Conservation (phyloP, 2,329 filamentous ascomycete species). For the Colletotrichum sp. region DNA sequence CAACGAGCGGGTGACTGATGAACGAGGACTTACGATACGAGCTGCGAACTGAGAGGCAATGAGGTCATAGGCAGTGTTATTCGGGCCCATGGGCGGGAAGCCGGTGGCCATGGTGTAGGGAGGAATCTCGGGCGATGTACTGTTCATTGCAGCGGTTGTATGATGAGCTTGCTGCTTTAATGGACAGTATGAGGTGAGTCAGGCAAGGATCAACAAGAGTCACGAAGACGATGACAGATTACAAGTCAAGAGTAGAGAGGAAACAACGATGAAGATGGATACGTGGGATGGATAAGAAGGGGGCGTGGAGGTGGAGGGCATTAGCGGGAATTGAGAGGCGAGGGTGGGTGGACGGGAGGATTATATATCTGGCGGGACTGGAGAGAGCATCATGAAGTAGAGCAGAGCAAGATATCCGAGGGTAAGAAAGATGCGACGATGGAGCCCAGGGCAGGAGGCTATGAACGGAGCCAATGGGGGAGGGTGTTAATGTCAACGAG, state of each 20-base stretch:
- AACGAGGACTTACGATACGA: not conserved
- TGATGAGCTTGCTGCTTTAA: not conserved
- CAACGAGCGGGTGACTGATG: not conserved
- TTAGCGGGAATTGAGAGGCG: not conserved
- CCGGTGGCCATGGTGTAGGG: not conserved
- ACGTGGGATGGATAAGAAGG: not conserved
- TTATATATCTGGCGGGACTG: not conserved
- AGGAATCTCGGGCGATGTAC: not conserved
- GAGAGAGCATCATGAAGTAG: not conserved
- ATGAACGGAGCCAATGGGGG: not conserved
- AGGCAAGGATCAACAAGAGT: not conserved
- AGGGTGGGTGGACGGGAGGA: not conserved
- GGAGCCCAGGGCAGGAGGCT: not conserved
- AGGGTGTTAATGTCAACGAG: not conserved
- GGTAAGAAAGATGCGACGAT: not conserved
- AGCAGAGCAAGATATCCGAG: not conserved
- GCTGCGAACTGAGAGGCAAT: constrained; percentile 19
- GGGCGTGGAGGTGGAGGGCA: not conserved
- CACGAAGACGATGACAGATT: not conserved
- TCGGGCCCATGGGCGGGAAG: not conserved
- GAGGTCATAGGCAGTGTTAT: constrained; percentile 1
- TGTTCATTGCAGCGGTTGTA: not conserved
- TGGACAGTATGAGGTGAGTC: not conserved
- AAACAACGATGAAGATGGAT: not conserved
- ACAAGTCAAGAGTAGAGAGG: not conserved